Evolutionary conservation across 2,329 filamentous ascomycete species (phyloP).

Genomic region (Xylariaceae sp.): DNA sequence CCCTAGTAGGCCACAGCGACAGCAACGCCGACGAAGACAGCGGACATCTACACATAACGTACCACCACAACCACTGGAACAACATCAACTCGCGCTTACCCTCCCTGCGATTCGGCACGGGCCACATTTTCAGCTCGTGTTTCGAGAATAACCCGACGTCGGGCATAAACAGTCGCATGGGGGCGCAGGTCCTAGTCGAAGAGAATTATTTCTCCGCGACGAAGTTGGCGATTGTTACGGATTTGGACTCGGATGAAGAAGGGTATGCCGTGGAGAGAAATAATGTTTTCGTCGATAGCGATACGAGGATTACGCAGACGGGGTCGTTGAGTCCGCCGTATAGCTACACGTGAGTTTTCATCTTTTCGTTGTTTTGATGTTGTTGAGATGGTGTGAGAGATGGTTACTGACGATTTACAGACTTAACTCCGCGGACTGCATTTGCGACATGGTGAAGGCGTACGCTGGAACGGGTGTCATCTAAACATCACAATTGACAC

Average conservation of each 20-base stretch:
- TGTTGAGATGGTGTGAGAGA: too few relatives aligned
- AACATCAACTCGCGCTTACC: conserved; percentile 61
- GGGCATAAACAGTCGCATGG: conserved; percentile 50
- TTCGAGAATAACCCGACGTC: conserved; percentile 38
- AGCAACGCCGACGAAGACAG: conserved; percentile 53
- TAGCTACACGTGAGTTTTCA: conserved; percentile 33
- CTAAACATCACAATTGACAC: neutral
- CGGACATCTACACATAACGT: conserved; percentile 59
- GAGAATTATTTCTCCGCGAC: conserved; percentile 43
- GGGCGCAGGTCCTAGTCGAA: conserved; percentile 49
- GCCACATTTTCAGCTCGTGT: conserved; percentile 52
- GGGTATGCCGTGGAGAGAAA: conserved; percentile 41
- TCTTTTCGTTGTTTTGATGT: neutral
- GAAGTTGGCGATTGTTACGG: conserved; percentile 37
- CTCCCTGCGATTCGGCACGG: conserved; percentile 61
- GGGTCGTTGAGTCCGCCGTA: conserved; percentile 34
- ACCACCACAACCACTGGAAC: conserved; percentile 60
- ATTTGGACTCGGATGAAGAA: conserved; percentile 41
- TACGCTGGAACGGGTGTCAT: conserved; percentile 15
- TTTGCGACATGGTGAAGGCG: conserved; percentile 21
- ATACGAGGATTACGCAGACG: conserved; percentile 33
- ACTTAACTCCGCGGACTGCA: conserved; percentile 20
- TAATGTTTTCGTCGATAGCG: conserved; percentile 41
- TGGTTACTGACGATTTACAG: conserved; percentile 1
- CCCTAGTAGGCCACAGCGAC: conserved; percentile 57